Percentiles rank a stretch among this genome's conserved stretches.
phyloP scores from a whole-genome alignment of 2,329 filamentous ascomycete genomes.

The Thelonectria olida region DNA sequence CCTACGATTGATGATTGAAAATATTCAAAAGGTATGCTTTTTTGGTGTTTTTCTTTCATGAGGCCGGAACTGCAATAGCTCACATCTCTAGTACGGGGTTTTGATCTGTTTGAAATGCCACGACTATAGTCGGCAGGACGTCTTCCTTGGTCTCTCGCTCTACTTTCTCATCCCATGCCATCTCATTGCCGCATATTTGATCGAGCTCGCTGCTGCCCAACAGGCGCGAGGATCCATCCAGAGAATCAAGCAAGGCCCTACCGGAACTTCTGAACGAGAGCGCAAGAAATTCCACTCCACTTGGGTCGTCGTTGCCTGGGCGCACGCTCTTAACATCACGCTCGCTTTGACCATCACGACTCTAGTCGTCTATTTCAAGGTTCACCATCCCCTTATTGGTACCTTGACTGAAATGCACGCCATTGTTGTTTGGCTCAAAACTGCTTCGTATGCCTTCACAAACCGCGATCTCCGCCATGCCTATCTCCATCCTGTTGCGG shows the following conservation, averaged over 20 bases:
- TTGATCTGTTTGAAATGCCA: slow-evolving; percentile 92
- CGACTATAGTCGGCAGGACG: slow-evolving; percentile 82
- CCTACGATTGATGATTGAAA: slow-evolving; percentile 92
- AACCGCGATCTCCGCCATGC: slow-evolving; percentile 95
- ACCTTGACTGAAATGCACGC: slow-evolving; percentile 91
- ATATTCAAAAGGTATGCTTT: slow-evolving; percentile 82
- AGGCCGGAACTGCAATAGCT: slow-evolving; percentile 4
- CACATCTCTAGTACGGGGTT: slow-evolving; percentile 80
- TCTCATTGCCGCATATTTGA: slow-evolving; percentile 87
- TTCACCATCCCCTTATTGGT: slow-evolving; percentile 93
- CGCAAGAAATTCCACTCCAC: slow-evolving; percentile 74
- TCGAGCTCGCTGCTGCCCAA: slow-evolving; percentile 84
- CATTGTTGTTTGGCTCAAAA: slow-evolving; percentile 96
- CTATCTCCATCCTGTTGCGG: slow-evolving; percentile 78
- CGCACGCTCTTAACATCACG: slow-evolving; percentile 85
- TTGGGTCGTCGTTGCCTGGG: slow-evolving; percentile 83
- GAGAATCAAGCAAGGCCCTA: slow-evolving; percentile 59
- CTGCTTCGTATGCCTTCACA: slow-evolving; percentile 93
- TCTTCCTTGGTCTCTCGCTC: slow-evolving; percentile 78
- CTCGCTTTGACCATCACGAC: slow-evolving; percentile 83
- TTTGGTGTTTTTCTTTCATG: not conserved
- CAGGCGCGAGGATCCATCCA: slow-evolving; percentile 77
- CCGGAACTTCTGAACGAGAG: slow-evolving; percentile 63
- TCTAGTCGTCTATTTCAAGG: slow-evolving; percentile 86
- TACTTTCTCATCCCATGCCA: slow-evolving; percentile 92